These are phyloP conservation scores for Quercus lobata DNA, from an alignment of 331 rosid species.

Conservation along the genomic window DNA sequence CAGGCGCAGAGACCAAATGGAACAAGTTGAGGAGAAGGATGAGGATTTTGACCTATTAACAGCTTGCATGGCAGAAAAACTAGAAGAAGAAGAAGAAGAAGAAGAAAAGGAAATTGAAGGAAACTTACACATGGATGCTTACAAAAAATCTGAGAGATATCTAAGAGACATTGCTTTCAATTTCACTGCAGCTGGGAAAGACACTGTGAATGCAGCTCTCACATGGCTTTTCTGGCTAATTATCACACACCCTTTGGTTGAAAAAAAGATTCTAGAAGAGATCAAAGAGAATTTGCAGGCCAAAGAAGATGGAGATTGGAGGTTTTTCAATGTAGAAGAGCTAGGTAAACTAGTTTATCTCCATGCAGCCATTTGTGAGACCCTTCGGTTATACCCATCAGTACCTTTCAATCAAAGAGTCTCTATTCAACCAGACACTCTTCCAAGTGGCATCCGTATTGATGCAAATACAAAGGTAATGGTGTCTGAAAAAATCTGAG, in stretches of 20 bases:
- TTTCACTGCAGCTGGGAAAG: constrained; percentile 13
- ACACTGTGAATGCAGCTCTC: neutral
- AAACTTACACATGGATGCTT: neutral
- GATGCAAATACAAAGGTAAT: neutral
- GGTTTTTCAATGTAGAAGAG: neutral
- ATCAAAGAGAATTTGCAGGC: neutral
- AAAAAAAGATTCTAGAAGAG: constrained; percentile 24
- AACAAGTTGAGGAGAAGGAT: neutral
- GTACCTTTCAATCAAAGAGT: too few species aligned
- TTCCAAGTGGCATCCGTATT: constrained; percentile 20
- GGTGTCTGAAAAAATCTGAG: too few species aligned
- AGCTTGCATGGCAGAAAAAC: too few species aligned
- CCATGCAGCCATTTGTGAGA: too few species aligned
- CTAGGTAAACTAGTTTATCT: too few species aligned
- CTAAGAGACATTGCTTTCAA: constrained; percentile 17
- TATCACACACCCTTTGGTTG: neutral
- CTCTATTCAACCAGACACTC: neutral
- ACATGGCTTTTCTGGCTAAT: too few species aligned
- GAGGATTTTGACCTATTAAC: neutral
- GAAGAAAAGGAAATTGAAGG: neutral
- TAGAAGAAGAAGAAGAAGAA: neutral
- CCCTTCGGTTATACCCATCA: too few species aligned
- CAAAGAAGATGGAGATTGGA: neutral
- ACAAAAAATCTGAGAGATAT: neutral
- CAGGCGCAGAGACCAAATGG: neutral